Evolutionary conservation across 2,329 filamentous ascomycete species (phyloP).

Genomic region (Chaetomium strumarium): DNA sequence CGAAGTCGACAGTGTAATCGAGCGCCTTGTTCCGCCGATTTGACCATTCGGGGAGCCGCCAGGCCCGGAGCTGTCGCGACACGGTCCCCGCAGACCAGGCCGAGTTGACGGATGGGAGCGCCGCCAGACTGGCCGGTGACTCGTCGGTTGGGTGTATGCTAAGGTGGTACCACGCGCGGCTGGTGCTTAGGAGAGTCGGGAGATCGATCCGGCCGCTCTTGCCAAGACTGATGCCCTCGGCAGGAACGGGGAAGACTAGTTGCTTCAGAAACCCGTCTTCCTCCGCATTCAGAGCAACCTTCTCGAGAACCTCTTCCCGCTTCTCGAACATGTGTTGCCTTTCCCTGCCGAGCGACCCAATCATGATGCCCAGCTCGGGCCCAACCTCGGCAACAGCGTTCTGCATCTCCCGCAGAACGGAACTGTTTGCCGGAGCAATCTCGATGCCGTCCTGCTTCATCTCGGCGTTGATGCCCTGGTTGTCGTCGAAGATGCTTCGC

Average conservation of each 20-base stretch:
- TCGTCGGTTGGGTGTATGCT: conserved; percentile 89
- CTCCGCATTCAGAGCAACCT: conserved; percentile 75
- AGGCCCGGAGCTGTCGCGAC: conserved; percentile 85
- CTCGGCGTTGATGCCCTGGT: conserved; percentile 87
- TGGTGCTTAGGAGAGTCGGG: conserved; percentile 66
- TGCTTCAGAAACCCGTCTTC: conserved; percentile 76
- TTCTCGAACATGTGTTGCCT: conserved; percentile 75
- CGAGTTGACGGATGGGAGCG: conserved; percentile 64
- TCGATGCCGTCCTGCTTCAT: conserved; percentile 94
- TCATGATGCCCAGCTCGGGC: conserved; percentile 71
- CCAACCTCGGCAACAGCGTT: conserved; percentile 71
- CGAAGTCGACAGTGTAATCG: conserved; percentile 96
- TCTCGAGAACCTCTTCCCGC: conserved; percentile 78
- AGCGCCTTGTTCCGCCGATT: conserved; percentile 86
- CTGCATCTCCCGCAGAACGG: conserved; percentile 81
- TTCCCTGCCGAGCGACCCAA: conserved; percentile 61
- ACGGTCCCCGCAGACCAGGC: conserved; percentile 91
- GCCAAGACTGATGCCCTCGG: conserved; percentile 75
- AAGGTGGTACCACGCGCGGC: conserved; percentile 92
- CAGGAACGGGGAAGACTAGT: conserved; percentile 71
- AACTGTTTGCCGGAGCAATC: conserved; percentile 67
- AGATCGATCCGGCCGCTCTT: conserved; percentile 75
- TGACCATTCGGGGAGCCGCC: conserved; percentile 93
- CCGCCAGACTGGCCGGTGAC: conserved; percentile 66
- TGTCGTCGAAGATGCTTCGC: conserved; percentile 87